Base-by-base conservation (phyloP, 331 rosid species). In the Quercus tomentella region DNA sequence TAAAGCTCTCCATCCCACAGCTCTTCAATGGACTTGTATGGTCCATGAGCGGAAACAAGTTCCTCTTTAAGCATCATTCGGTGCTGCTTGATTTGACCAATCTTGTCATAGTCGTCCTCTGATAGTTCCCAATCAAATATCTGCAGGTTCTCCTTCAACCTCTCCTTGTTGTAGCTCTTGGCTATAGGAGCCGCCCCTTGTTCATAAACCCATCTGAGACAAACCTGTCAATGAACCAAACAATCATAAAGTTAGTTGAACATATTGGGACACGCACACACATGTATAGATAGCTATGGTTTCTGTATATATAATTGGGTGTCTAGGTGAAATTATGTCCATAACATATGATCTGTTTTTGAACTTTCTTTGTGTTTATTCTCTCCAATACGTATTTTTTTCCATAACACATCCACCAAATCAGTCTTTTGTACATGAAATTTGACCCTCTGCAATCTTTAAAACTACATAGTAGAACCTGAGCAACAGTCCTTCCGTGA, bases 141-240 rank as follows among this genome's bases (percentile, higher is more conserved):
- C 45, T 79, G 74, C 74, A 84, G 22, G 82, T 92, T 88, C 73
- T 92, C 87, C 79, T 82, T 85, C 92, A 90, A 80, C 72, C 94
- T 87, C 80, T 84, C 87, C 68, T 80, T 89, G 86, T 92, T 89
- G 75, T 89, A 89, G 84, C 97, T 92, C 86, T 92, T 89, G 0
- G 70, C 91, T 51, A 81, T 86, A 49, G 88, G 60, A 4, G 82
- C 80, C 26, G 78, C 80, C 11, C 87, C 90, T 80, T 81, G 88
- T 62, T 89, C 92, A 60, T 86, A 83, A 18, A 90, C 25, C 95
- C 92, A 90, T 83, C 97, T 31, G 4, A 90, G 87, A 71, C 91
- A 87, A 56, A 92, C 84, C 91, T 91, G 72, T 23, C 55, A 65
- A 28, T 3, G 18, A 65, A 9, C 21, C 45, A 9, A 4, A 18